Percentiles rank a stretch among this genome's conserved stretches.
These are phyloP conservation scores for Penicillium samsonianum DNA, from an alignment of 495 filamentous ascomycete genomes.

Conservation along the genomic window DNA sequence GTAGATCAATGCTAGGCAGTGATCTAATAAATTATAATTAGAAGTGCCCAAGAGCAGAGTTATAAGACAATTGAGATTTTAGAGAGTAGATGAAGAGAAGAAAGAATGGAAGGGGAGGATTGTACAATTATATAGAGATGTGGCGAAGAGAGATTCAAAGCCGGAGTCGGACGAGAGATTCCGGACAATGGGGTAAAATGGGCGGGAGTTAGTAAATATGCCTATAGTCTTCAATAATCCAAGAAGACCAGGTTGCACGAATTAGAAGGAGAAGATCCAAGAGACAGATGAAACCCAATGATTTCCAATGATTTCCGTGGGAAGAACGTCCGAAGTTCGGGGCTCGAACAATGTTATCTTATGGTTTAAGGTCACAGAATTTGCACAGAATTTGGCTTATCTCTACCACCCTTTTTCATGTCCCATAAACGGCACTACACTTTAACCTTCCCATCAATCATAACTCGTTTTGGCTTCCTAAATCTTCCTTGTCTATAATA, in stretches of 20 bases:
- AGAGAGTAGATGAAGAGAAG: constrained; percentile 19
- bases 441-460: constrained; percentile 6
- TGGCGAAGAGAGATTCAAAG: constrained; percentile 22
- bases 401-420: constrained; percentile 13
- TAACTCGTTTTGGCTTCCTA: background rate
- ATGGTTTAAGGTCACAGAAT: constrained; percentile 44
- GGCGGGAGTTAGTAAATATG: constrained; percentile 7
- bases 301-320: constrained; percentile 21
- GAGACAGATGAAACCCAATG: constrained; percentile 6
- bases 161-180: constrained; percentile 42
- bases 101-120: constrained; percentile 15
- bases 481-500: constrained; percentile 6
- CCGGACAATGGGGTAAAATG: constrained; percentile 17
- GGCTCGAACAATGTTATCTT: constrained; percentile 35
- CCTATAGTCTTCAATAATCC: constrained; percentile 6
- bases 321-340: constrained; percentile 43
- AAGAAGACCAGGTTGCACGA: constrained; percentile 10
- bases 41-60: constrained; percentile 8
- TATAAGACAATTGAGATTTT: constrained; percentile 7
- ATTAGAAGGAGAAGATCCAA: background rate
- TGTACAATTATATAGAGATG: constrained; percentile 25
- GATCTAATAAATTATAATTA: constrained; percentile 12
- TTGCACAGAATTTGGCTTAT: constrained; percentile 35
- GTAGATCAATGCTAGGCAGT: constrained; percentile 14
- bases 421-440: background rate